Conservation (phyloP, 306 rosid species). For the Hylodesmum podocarpum region DNA sequence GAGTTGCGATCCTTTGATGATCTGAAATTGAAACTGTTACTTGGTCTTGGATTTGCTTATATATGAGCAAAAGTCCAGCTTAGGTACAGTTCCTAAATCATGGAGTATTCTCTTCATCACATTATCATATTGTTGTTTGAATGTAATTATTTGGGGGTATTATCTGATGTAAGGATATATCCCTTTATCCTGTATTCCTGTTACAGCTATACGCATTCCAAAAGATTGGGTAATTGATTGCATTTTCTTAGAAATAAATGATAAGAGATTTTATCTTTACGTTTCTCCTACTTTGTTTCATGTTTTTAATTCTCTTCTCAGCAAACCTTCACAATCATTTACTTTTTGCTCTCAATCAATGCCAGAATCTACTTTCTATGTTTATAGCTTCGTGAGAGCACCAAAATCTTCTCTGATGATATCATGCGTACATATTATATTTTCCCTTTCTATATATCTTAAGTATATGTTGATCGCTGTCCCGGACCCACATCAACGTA, state of each 20-base stretch:
- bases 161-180: conserved; percentile 23
- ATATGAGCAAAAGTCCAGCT: conserved; percentile 21
- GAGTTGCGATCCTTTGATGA: conserved; percentile 1
- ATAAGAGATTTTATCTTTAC: background rate
- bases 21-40: conserved; percentile 18
- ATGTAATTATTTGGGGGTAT: conserved; percentile 27
- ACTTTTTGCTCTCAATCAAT: too few relatives aligned
- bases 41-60: conserved; percentile 19
- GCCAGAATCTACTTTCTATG: background rate
- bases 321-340: too few relatives aligned
- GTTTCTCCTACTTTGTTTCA: background rate
- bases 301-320: too few relatives aligned
- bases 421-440: too few relatives aligned
- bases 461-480: too few relatives aligned
- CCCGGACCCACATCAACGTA: too few relatives aligned
- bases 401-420: too few relatives aligned
- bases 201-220: conserved; percentile 22
- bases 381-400: too few relatives aligned
- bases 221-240: conserved; percentile 41
- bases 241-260: conserved; percentile 42
- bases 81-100: conserved; percentile 29
- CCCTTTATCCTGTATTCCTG: background rate
- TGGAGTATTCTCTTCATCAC: conserved; percentile 10
- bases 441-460: too few relatives aligned
- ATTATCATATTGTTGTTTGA: conserved; percentile 7